phyloP scores from a whole-genome alignment of 139 green algal genomes.

The Coccomyxa sp. region DNA sequence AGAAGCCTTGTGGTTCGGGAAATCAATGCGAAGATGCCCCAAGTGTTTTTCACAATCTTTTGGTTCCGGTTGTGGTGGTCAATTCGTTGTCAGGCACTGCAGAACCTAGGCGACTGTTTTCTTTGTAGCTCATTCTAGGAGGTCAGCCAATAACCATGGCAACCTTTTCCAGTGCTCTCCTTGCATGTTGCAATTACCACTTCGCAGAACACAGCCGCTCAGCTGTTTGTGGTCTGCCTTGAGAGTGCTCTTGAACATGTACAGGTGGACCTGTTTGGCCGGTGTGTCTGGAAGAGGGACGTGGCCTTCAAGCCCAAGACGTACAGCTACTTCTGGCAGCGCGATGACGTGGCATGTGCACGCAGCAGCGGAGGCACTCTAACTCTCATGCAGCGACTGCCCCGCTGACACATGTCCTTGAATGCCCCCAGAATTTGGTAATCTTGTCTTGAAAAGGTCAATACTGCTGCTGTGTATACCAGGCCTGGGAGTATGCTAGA shows the following conservation, averaged over 20 bases:
- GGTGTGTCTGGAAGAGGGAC: not conserved
- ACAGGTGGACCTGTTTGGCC: not conserved
- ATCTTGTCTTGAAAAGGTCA: too few species aligned
- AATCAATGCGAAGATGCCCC: not conserved
- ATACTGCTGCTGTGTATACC: too few species aligned
- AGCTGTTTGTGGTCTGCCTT: not conserved
- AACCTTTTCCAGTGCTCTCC: not conserved
- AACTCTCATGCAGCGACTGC: not conserved
- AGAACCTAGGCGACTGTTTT: not conserved
- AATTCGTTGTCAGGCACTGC: not conserved
- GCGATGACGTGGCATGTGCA: not conserved
- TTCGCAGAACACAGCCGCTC: not conserved
- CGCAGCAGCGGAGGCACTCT: not conserved
- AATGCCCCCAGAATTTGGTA: too few species aligned
- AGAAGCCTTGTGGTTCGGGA: too few species aligned
- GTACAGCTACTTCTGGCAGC: not conserved
- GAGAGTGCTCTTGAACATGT: not conserved
- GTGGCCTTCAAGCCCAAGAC: not conserved
- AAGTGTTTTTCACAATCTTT: not conserved
- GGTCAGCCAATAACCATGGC: not conserved
- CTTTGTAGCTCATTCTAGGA: not conserved
- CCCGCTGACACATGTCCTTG: not conserved
- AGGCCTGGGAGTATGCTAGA: too few species aligned
- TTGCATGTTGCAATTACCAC: not conserved
- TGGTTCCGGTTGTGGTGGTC: not conserved